A percentile compares a stretch with the other conserved stretches of the same genome.
phyloP scores from a whole-genome alignment of 139 green algal genomes.

The Volvox reticuliferus region DNA sequence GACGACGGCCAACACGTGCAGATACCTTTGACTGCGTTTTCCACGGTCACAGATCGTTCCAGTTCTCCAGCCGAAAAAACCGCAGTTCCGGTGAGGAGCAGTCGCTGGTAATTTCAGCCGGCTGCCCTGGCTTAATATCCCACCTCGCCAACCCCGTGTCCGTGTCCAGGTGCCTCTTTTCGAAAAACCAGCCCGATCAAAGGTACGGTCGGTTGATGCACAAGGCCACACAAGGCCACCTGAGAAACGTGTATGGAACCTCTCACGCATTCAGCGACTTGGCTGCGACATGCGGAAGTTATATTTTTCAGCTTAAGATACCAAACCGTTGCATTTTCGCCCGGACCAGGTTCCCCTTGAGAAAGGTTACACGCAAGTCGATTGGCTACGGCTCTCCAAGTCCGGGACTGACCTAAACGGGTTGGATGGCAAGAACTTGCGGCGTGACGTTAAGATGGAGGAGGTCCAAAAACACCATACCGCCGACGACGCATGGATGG shows the following conservation, averaged over 20 bases:
- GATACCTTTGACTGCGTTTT: constrained; percentile 33
- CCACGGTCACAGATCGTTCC: constrained; percentile 13
- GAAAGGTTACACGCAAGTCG: constrained; percentile 92
- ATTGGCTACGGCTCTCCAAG: constrained; percentile 80
- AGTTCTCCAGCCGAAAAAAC: neutral
- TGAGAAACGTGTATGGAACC: too few species aligned
- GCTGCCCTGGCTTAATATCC: neutral
- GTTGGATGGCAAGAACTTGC: neutral
- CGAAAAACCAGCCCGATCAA: constrained; percentile 35
- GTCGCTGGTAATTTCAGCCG: neutral
- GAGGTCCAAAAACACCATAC: constrained; percentile 89
- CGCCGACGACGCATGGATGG: constrained; percentile 92
- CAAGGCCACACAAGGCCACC: too few species aligned
- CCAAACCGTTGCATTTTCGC: too few species aligned
- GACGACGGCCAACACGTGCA: neutral
- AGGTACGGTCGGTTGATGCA: too few species aligned
- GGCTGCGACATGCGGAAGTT: too few species aligned
- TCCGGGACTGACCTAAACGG: constrained; percentile 15
- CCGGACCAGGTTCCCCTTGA: constrained; percentile 76
- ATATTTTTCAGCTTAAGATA: too few species aligned
- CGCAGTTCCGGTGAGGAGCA: neutral
- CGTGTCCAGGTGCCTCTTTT: constrained; percentile 4
- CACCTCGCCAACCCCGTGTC: neutral
- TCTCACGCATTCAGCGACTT: too few species aligned
- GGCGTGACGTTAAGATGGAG: constrained; percentile 75